Base-by-base conservation (phyloP, 768 basidiomycete species). In the Suillus luteus region DNA sequence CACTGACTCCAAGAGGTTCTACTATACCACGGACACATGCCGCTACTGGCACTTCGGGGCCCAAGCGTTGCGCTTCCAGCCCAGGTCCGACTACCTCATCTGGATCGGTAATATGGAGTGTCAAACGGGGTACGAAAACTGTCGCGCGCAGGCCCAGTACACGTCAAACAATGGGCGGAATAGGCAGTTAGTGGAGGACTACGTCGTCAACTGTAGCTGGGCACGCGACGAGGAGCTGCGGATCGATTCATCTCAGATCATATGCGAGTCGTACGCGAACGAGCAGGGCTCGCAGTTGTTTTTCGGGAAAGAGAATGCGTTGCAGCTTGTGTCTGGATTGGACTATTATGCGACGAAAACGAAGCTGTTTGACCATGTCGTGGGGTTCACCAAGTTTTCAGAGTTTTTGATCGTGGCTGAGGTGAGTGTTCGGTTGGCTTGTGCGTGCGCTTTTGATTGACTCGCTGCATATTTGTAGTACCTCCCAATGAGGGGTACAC, bases 391-490 rank as follows among this genome's bases (percentile, higher is more conserved):
- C 0, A 96, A 95, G 78, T 99, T 99, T 76, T 93, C 93, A 0
- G 94, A 99, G 79, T 99, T 92, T 74, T 82, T 99, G 73, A 88
- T 99, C 52, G 96, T 98, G 37, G 97, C 96, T 27, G 90, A 95
- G 83, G 94, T 97, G 48, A 60, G 87, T 71, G 33, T 14, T 15
- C 35, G 17, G 33, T 33, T 19, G 52, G 58, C 31, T 65, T 60
- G 51, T 22, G 7, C 1, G n/a, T 37, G 33, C 0, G 37, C 5
- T 64, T 83, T 82, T 54, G 19, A 10, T 41, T 58, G 38, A 43
- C 46, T 65, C 12, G 62, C 43, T 15, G 44, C 54, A 37, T 64
- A 64, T 51, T 22, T 62, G 14, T 64, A 88, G 87, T 82, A 85
- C 69, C 76, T 86, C 12, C 80, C 83, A 5, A 66, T 78, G 55